Evolutionary conservation across 345 rosid species (phyloP).

Genomic region (Erysimum cheiranthoides): DNA sequence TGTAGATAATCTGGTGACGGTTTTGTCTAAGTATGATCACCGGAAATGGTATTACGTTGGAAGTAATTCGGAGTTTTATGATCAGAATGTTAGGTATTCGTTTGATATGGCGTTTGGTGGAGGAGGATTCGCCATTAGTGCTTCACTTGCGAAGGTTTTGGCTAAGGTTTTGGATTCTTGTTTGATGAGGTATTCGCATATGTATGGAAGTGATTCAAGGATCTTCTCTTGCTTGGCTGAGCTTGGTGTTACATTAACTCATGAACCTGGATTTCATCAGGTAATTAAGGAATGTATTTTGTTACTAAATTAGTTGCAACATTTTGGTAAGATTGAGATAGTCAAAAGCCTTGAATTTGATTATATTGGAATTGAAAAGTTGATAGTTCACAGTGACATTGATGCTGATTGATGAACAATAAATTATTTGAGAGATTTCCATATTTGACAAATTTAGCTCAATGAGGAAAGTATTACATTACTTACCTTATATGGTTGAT

Average conservation of each 20-base stretch:
- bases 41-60: constrained; percentile 78
- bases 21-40: constrained; percentile 83
- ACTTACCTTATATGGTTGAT: constrained; percentile 21
- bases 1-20: constrained; percentile 74
- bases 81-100: constrained; percentile 77
- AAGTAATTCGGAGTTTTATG: constrained; percentile 78
- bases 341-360: constrained; percentile 15
- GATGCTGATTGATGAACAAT: constrained; percentile 21
- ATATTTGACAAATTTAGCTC: not conserved
- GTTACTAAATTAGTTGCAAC: not conserved
- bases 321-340: not conserved
- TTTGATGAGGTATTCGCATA: constrained; percentile 72
- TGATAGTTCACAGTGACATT: constrained; percentile 12
- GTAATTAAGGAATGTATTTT: constrained; percentile 46
- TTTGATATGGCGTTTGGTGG: constrained; percentile 97
- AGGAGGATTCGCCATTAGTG: constrained; percentile 83
- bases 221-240: constrained; percentile 88
- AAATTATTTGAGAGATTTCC: not conserved
- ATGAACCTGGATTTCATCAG: constrained; percentile 97
- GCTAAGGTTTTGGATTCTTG: constrained; percentile 79
- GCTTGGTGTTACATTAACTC: constrained; percentile 82
- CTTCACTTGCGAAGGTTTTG: constrained; percentile 64
- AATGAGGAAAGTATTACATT: not conserved
- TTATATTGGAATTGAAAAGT: not conserved
- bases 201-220: constrained; percentile 88